Evolutionary conservation across 1,284 basidiomycete genomes (phyloP).

Genomic region (Boletus subluridellus): DNA sequence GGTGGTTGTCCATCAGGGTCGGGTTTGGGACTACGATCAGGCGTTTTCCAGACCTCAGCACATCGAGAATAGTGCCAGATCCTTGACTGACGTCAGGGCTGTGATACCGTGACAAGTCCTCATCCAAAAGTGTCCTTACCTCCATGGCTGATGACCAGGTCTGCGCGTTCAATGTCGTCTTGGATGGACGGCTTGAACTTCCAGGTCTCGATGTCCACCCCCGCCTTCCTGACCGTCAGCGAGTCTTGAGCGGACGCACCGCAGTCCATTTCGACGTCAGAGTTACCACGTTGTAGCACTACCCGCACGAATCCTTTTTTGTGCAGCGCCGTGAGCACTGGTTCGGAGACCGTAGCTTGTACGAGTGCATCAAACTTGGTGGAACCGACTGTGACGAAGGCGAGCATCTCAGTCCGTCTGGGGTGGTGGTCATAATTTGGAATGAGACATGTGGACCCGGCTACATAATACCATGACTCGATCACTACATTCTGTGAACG

Average conservation of each 20-base stretch:
- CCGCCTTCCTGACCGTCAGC: slow-evolving; percentile 34
- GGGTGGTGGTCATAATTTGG: neutral
- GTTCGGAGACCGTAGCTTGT: slow-evolving; percentile 54
- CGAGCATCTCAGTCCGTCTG: slow-evolving; percentile 45
- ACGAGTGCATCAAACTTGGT: slow-evolving; percentile 80
- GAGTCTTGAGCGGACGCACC: slow-evolving; percentile 19
- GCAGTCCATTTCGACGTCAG: slow-evolving; percentile 28
- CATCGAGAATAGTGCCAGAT: slow-evolving; percentile 91
- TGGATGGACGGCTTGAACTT: slow-evolving; percentile 71
- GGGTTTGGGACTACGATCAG: slow-evolving; percentile 90
- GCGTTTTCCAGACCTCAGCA: slow-evolving; percentile 68
- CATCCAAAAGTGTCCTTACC: slow-evolving; percentile 48
- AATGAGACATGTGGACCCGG: neutral
- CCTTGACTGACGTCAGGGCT: slow-evolving; percentile 47
- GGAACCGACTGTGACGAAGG: slow-evolving; percentile 88
- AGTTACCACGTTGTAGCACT: slow-evolving; percentile 75
- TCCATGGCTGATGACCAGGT: slow-evolving; percentile 89
- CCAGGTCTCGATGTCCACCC: slow-evolving; percentile 61
- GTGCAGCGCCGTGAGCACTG: slow-evolving; percentile 53
- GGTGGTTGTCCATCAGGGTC: slow-evolving; percentile 90
- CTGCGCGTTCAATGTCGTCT: slow-evolving; percentile 60
- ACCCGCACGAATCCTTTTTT: slow-evolving; percentile 55
- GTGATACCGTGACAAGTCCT: neutral
- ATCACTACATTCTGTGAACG: neutral
- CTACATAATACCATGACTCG: slow-evolving; percentile 14